A percentile compares a stretch with the other conserved stretches of the same genome.
phyloP scores from a whole-genome alignment of 495 filamentous ascomycete species.

The Talaromyces proteolyticus region DNA sequence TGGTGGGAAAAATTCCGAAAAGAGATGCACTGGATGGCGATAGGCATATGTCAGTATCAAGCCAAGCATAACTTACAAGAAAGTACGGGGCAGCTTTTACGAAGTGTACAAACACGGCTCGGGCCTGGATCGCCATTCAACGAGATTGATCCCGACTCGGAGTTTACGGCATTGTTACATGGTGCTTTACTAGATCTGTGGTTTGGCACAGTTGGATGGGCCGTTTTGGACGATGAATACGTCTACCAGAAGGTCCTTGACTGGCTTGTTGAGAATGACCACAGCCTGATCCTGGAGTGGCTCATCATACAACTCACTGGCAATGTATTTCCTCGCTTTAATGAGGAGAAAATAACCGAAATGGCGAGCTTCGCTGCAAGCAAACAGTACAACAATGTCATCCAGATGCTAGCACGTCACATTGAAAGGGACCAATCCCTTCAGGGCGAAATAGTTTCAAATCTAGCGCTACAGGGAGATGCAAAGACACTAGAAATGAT shows the following conservation, averaged over 20 bases:
- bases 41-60: neutral
- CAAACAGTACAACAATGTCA: neutral
- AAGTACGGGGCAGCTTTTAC: neutral
- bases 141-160: neutral
- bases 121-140: neutral
- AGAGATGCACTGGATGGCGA: conserved; percentile 1
- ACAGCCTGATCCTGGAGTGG: conserved; percentile 6
- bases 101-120: neutral
- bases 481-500: neutral
- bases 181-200: neutral
- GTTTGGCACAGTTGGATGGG: neutral
- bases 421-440: neutral
- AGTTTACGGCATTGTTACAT: neutral
- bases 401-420: neutral
- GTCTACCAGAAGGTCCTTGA: conserved; percentile 2
- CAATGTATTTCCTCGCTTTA: neutral
- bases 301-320: neutral
- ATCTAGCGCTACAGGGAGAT: neutral
- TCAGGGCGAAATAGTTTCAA: neutral
- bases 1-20: neutral
- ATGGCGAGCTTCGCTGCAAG: neutral
- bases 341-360: neutral
- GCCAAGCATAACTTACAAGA: neutral
- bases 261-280: conserved; percentile 8
- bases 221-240: neutral